Percentiles rank a stretch among this genome's conserved stretches.
These are phyloP conservation scores for Mycena galericulata DNA, from an alignment of 768 basidiomycete species.

Conservation along the genomic window DNA sequence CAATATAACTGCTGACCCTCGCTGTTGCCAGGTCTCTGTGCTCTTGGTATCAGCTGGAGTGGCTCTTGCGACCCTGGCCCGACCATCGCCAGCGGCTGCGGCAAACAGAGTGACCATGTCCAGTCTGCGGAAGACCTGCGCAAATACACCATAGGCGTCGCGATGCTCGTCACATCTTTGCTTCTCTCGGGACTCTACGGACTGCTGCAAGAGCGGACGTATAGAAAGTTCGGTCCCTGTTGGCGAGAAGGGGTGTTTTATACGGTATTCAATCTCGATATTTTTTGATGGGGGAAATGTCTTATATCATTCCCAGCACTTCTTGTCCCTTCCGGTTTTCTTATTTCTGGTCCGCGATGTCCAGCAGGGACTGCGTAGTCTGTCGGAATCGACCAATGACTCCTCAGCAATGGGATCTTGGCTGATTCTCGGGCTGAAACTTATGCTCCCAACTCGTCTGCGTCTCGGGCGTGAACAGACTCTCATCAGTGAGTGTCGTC, in stretches of 20 bases:
- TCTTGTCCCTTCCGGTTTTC: slow-evolving; percentile 83
- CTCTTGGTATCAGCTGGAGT: slow-evolving; percentile 77
- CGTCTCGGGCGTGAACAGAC: slow-evolving; percentile 83
- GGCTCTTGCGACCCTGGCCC: slow-evolving; percentile 77
- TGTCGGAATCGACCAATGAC: slow-evolving; percentile 51
- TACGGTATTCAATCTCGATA: slow-evolving; percentile 60
- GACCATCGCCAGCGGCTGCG: slow-evolving; percentile 52
- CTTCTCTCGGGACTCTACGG: slow-evolving; percentile 78
- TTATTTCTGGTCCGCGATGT: slow-evolving; percentile 69
- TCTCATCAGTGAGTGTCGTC: slow-evolving; percentile 74
- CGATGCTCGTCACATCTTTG: slow-evolving; percentile 74
- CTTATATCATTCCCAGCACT: slow-evolving; percentile 63
- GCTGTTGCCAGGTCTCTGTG: slow-evolving; percentile 65
- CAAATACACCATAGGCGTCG: slow-evolving; percentile 73
- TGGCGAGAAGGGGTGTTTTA: slow-evolving; percentile 92
- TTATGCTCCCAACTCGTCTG: slow-evolving; percentile 83
- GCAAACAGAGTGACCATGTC: slow-evolving; percentile 26
- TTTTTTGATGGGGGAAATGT: neutral
- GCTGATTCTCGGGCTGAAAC: slow-evolving; percentile 69
- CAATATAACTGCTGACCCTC: neutral
- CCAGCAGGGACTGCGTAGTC: slow-evolving; percentile 64
- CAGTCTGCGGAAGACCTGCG: slow-evolving; percentile 49
- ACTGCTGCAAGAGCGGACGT: slow-evolving; percentile 82
- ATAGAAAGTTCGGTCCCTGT: slow-evolving; percentile 75
- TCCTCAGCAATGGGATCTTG: slow-evolving; percentile 58